phyloP scores from a whole-genome alignment of 2,329 filamentous ascomycete species.

The Nothomitra cinnamomea region DNA sequence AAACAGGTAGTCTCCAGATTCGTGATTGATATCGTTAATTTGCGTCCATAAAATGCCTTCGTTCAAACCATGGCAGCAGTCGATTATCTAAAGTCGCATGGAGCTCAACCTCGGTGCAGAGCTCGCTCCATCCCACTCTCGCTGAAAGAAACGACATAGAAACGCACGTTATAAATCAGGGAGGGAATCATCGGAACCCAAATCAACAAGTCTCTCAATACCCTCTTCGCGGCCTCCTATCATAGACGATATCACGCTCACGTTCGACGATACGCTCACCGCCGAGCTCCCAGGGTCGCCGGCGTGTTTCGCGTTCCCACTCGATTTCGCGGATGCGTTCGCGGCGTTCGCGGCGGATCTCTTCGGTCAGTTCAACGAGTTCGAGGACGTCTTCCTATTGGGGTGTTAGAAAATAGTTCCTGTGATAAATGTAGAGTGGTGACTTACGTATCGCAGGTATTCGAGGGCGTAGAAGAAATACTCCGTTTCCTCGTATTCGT shows the following conservation, averaged over 20 bases:
- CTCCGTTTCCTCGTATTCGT: slow-evolving; percentile 80
- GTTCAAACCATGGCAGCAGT: too few relatives aligned
- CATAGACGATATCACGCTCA: slow-evolving; percentile 25
- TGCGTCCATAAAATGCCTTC: too few relatives aligned
- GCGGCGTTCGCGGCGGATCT: slow-evolving; percentile 52
- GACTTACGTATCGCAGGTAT: slow-evolving; percentile 71
- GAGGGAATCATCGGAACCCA: too few relatives aligned
- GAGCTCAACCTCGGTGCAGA: too few relatives aligned
- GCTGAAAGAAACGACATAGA: too few relatives aligned
- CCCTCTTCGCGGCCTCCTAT: too few relatives aligned
- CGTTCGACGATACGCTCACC: slow-evolving; percentile 51
- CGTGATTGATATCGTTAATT: too few relatives aligned
- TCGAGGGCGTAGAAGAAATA: slow-evolving; percentile 85
- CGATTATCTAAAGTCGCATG: too few relatives aligned
- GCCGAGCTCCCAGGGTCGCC: slow-evolving; percentile 25
- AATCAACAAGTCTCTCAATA: too few relatives aligned
- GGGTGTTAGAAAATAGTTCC: slow-evolving; percentile 18
- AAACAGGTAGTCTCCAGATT: too few relatives aligned
- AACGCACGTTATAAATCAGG: too few relatives aligned
- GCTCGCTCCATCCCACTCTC: too few relatives aligned
- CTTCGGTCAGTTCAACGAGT: slow-evolving; percentile 66
- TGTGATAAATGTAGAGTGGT: not conserved
- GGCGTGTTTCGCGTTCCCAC: slow-evolving; percentile 27
- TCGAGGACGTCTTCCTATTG: slow-evolving; percentile 68
- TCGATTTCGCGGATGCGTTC: slow-evolving; percentile 43